Base-by-base conservation (phyloP, 164 flowering plant species). In the Nelumbo lutea region DNA sequence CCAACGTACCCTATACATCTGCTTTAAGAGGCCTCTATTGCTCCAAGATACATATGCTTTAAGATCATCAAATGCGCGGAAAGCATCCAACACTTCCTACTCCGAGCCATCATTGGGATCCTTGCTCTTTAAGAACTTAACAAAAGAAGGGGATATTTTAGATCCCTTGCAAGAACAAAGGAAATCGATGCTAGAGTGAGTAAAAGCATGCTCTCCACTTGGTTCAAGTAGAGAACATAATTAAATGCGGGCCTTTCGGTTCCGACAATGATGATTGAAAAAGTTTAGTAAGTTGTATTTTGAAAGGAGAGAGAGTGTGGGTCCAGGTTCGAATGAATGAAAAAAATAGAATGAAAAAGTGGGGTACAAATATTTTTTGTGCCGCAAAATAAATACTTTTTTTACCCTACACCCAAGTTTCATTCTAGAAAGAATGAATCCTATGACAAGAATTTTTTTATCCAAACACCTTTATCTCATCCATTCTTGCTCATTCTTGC, bases 81-180 rank as follows among this genome's bases (percentile, higher is more conserved):
- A 64, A 68, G 91, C 97, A 73, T 75, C 81, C 59, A 88, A 69
- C 79, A 94, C 78, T 61, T 88, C 90, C 81, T 90, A 87, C 75
- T 94, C 96, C 40, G 93, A 57, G 42, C 96, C 95, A 83, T 94
- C 97, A 67, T 39, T 86, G 9, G 93, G 79, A 77, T 94, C 97
- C 83, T 91, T 91, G 85, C 97, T 91, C 79, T 83, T 88, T 86
- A 91, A 65, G 69, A 94, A 91, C 61, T 70, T 77, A 59, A 87
- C 79, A 75, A 94, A 91, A 7, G 89, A 43, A 0, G 84, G 52
- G 66, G 88, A 91, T 70, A 94, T 74, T 58, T 94, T 90, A 11
- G 95, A 91, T 60, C 96, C 97, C 59, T 97, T 91, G 77, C 73
- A 77, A 53, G 40, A 27, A 27, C 64, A 51, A 42, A 46, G 27